Conservation (phyloP, 2,329 filamentous ascomycete genomes). For the Ilyonectria mors-panacis region DNA sequence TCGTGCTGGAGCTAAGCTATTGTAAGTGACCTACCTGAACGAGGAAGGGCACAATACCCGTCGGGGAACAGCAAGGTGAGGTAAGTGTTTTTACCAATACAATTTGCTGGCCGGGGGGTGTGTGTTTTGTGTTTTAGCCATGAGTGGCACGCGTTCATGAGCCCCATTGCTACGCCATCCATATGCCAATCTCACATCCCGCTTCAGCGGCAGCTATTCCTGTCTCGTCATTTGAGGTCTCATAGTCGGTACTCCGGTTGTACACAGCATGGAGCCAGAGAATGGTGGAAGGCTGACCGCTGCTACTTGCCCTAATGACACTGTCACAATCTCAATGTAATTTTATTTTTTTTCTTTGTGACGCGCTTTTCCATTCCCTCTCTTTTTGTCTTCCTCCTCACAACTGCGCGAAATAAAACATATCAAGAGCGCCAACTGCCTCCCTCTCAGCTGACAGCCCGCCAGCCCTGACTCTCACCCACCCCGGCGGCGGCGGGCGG, state of each 20-base stretch:
- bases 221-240: constrained; percentile 14
- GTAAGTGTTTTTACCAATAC: not conserved
- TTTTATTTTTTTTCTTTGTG: not conserved
- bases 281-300: not conserved
- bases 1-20: not conserved
- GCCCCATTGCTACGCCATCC: constrained; percentile 19
- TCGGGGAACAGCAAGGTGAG: constrained; percentile 1
- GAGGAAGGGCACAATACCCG: not conserved
- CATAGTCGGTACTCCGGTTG: not conserved
- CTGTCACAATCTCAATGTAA: not conserved
- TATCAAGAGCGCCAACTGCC: not conserved
- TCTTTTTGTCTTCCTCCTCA: not conserved
- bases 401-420: constrained; percentile 9
- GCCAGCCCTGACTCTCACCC: constrained; percentile 9
- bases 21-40: constrained; percentile 6
- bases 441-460: not conserved
- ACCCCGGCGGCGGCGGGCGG: constrained; percentile 26
- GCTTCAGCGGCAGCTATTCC: constrained; percentile 33
- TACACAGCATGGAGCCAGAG: not conserved
- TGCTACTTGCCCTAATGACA: not conserved
- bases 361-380: not conserved
- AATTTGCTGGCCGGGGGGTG: not conserved
- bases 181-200: constrained; percentile 28
- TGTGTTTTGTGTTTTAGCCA: constrained; percentile 2
- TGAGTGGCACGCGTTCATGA: constrained; percentile 28